phyloP scores from a whole-genome alignment of 2,329 filamentous ascomycete genomes.

The Pyrenophora teres region DNA sequence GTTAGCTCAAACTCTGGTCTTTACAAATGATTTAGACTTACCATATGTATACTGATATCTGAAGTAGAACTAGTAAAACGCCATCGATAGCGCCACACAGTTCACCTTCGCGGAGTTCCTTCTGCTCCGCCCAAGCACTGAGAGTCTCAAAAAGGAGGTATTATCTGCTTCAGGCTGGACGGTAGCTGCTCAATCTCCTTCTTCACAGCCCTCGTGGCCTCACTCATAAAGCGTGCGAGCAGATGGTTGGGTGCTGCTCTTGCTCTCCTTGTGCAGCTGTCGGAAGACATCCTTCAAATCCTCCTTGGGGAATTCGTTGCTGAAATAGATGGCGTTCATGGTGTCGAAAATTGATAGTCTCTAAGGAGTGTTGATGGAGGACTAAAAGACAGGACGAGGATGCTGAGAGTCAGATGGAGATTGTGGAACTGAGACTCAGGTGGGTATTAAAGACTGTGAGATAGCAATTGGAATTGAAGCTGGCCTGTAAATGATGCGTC shows the following conservation, averaged over 20 bases:
- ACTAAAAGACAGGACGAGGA: no score
- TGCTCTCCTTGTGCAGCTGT: constrained; percentile 49
- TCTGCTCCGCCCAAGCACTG: constrained; percentile 40
- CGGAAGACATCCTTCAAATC: constrained; percentile 51
- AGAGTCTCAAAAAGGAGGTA: constrained; percentile 51
- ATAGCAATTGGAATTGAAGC: neutral
- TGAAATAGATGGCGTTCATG: constrained; percentile 51
- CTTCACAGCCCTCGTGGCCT: constrained; percentile 48
- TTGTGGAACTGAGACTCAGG: neutral
- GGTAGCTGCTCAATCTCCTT: constrained; percentile 48
- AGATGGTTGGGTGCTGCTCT: constrained; percentile 45
- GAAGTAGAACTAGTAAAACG: constrained; percentile 47
- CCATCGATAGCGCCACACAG: constrained; percentile 55
- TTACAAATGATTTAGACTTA: constrained; percentile 31
- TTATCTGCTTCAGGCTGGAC: constrained; percentile 24
- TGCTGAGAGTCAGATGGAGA: neutral
- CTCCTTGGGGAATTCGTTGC: constrained; percentile 56
- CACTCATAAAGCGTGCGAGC: constrained; percentile 50
- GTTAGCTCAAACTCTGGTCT: no score
- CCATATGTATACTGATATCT: constrained; percentile 54
- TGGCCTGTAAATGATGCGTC: neutral
- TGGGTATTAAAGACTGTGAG: neutral
- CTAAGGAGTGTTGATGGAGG: no score
- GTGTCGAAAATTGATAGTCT: neutral
- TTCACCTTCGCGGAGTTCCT: constrained; percentile 47